These are phyloP conservation scores for Fusarium temperatum DNA, from an alignment of 2,329 filamentous ascomycete genomes.

Conservation along the genomic window DNA sequence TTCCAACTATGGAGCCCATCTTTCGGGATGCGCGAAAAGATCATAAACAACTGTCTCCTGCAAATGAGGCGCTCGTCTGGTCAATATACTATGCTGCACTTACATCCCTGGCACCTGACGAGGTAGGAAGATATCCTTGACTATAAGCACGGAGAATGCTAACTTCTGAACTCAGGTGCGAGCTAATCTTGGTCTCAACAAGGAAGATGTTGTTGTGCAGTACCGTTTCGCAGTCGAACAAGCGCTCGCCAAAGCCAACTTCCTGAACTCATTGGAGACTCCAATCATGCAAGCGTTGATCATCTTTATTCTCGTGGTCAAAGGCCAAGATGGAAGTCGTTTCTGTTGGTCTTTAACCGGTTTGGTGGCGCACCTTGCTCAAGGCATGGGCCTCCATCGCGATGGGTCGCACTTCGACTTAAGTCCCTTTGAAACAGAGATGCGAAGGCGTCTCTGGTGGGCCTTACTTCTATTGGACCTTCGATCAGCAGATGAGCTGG, in stretches of 20 bases:
- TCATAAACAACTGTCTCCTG: conserved; percentile 64
- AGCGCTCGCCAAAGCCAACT: conserved; percentile 65
- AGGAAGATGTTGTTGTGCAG: conserved; percentile 55
- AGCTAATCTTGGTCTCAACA: conserved; percentile 55
- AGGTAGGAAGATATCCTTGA: conserved; percentile 52
- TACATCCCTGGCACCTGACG: conserved; percentile 67
- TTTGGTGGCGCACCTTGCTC: conserved; percentile 65
- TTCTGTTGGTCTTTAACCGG: conserved; percentile 70
- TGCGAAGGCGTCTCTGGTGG: conserved; percentile 70
- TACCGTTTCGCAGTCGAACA: conserved; percentile 66
- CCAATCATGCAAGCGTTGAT: conserved; percentile 66
- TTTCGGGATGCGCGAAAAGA: conserved; percentile 70
- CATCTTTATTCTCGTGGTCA: conserved; percentile 62
- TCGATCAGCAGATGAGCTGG: conserved; percentile 63
- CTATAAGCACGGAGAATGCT: neutral
- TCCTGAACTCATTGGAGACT: conserved; percentile 65
- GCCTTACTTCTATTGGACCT: conserved; percentile 66
- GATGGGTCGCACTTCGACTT: conserved; percentile 62
- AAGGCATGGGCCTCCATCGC: conserved; percentile 68
- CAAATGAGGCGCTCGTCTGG: conserved; percentile 71
- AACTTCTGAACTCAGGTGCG: conserved; percentile 30
- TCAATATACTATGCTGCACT: conserved; percentile 68
- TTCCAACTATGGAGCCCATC: conserved; percentile 70
- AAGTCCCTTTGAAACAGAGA: conserved; percentile 66
- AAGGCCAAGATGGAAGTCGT: conserved; percentile 58